These are phyloP conservation scores for Monosporozyma unispora DNA, from an alignment of 805 yeast species.

Conservation along the genomic window DNA sequence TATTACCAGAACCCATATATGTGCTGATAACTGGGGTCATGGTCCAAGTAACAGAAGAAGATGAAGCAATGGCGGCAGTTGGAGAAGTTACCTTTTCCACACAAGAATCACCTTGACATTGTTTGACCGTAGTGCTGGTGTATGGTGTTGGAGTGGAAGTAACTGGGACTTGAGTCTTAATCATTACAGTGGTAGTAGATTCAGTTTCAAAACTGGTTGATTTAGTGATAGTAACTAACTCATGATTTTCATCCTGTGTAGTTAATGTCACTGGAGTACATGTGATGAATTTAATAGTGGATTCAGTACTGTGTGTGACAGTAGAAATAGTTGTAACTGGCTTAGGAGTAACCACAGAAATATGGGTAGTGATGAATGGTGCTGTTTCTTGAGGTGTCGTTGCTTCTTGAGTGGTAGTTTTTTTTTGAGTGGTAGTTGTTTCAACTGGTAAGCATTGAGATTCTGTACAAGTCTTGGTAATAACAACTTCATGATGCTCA, in stretches of 20 bases:
- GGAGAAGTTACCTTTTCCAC: neutral
- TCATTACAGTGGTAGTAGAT: conserved; percentile 6
- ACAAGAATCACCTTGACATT: neutral
- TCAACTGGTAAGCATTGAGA: conserved; percentile 3
- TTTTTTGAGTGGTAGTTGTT: neutral
- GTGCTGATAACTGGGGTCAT: conserved; percentile 7
- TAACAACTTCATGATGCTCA: neutral
- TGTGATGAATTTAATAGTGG: conserved; percentile 9
- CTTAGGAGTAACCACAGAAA: neutral
- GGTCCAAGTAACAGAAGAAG: neutral
- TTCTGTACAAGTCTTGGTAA: conserved; percentile 6
- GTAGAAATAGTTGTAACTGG: neutral
- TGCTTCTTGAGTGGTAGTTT: neutral
- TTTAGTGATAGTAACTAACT: conserved; percentile 8
- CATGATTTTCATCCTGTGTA: conserved; percentile 4
- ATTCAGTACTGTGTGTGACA: conserved; percentile 2
- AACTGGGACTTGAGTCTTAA: conserved; percentile 4
- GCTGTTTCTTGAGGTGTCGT: neutral
- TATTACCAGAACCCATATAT: conserved; percentile 7
- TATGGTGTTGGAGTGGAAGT: conserved; percentile 3
- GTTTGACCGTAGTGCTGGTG: conserved; percentile 1
- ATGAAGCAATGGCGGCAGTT: neutral
- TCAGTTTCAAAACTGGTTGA: conserved; percentile 5
- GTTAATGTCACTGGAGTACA: conserved; percentile 8
- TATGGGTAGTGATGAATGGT: neutral